A percentile compares a stretch with the other conserved stretches of the same genome.
Conservation (phyloP, 129 eudicot genomes). For the Chrysanthemum seticuspe region DNA sequence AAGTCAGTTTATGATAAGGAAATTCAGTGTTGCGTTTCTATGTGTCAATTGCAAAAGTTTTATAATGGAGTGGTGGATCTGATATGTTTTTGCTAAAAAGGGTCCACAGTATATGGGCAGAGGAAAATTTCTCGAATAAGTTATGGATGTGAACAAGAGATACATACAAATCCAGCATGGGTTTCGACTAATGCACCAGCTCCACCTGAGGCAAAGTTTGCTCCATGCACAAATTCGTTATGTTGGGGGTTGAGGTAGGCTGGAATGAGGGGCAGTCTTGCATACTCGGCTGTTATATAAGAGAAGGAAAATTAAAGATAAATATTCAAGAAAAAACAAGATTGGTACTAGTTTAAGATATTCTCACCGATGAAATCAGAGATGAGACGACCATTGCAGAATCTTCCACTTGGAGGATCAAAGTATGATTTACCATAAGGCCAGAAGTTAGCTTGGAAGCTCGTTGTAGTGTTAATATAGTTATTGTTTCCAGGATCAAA, state of each 20-base stretch:
- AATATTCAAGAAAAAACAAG: background rate
- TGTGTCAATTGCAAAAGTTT: no score
- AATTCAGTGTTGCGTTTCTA: no score
- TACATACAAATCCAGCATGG: slow-evolving; percentile 34
- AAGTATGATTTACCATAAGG: slow-evolving; percentile 63
- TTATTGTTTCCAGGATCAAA: slow-evolving; percentile 61
- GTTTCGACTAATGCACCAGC: slow-evolving; percentile 51
- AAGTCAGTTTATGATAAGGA: no score
- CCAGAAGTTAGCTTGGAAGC: slow-evolving; percentile 42
- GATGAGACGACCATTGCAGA: slow-evolving; percentile 61
- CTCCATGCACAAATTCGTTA: slow-evolving; percentile 29
- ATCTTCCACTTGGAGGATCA: slow-evolving; percentile 46
- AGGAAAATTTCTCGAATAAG: background rate
- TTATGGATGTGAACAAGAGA: background rate
- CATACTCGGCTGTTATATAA: slow-evolving; percentile 39
- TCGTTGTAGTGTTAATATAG: slow-evolving; percentile 44
- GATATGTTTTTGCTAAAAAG: no score
- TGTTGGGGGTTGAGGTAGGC: slow-evolving; percentile 33
- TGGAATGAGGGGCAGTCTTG: slow-evolving; percentile 36
- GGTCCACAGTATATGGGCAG: no score
- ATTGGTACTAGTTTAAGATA: no score
- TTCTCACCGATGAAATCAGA: slow-evolving; percentile 50
- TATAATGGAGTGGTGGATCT: no score
- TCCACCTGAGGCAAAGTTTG: slow-evolving; percentile 56
- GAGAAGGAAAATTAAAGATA: background rate